Base-by-base conservation (phyloP, 441 rosid species). In the Erodium trifolium region DNA sequence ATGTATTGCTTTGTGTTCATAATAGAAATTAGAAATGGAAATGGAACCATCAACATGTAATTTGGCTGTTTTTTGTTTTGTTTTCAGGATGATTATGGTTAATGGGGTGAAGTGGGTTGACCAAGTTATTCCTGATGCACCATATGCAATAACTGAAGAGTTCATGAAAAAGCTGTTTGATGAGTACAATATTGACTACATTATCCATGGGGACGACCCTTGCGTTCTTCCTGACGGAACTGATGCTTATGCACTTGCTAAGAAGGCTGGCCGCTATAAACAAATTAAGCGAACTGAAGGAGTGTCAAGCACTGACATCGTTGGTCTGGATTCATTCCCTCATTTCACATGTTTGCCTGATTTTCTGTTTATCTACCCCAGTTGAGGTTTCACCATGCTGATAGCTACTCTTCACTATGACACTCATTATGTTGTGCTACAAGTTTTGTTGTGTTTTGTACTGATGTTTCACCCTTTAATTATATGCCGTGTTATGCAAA, bases 281-380 rank as follows among this genome's bases (percentile, higher is more conserved):
- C 99, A 93, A 83, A 93, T 93, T 65, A 93, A 93, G 78, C 96
- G 99, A 31, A 93, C 99, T 0, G 99, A 93, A 86, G 99, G 99
- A 2, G 99, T 91, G 78, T 93, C 99, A 68, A 93, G 99, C 85
- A 93, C 99, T 3, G 99, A 93, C 85, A 93, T 93, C 85, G 92
- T 93, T 81, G 98, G 98, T 93, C 27, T 55, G 62, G 87, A 74
- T 73, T 45, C 64, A 63, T 37, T 9, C 71, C 70, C 53, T 71
- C 72, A 0, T 43, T 43, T 43, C 49, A 43, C 9, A 55, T 55
- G 23, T 55, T 55, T 17, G 62, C 10, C 10, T 55, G 27, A 16
- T 55, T 55, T 55, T 55, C 12, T 55, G 14, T 68, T 4, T 5
- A 72, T 53, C 70, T 71, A 71, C 51, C 66, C 18, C 0, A 37